Evolutionary conservation across 176 grass and related monocot species (phyloP).

Genomic region (Thinopyrum elongatum): DNA sequence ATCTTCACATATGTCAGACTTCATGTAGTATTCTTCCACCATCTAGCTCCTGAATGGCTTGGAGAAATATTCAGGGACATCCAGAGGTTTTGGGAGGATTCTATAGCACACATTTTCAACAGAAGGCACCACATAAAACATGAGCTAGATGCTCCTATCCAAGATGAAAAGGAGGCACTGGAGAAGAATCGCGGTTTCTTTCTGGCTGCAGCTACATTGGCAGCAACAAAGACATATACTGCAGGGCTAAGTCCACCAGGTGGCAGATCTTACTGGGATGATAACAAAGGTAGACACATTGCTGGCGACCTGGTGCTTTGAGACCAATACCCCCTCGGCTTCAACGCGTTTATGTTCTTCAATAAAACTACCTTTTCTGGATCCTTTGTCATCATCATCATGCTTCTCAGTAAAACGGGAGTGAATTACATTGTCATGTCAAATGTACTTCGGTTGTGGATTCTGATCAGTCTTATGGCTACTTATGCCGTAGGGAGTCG

Average conservation of each 20-base stretch:
- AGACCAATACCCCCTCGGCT: slow-evolving; percentile 29
- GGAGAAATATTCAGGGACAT: not conserved
- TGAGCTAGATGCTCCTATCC: not conserved
- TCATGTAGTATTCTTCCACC: slow-evolving; percentile 33
- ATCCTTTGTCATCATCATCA: slow-evolving; percentile 36
- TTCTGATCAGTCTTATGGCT: slow-evolving; percentile 28
- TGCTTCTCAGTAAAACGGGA: slow-evolving; percentile 24
- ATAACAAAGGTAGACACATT: not conserved
- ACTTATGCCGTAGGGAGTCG: slow-evolving; percentile 34
- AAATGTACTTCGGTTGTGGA: slow-evolving; percentile 25
- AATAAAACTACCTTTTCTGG: slow-evolving; percentile 27
- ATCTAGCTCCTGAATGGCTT: slow-evolving; percentile 19
- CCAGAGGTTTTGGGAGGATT: slow-evolving; percentile 11
- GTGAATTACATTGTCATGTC: slow-evolving; percentile 5
- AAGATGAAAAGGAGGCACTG: slow-evolving; percentile 16
- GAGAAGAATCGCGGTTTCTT: slow-evolving; percentile 25
- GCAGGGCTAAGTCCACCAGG: not conserved
- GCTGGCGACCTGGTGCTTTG: slow-evolving; percentile 17
- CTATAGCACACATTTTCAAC: not conserved
- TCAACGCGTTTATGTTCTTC: slow-evolving; percentile 34
- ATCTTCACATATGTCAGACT: slow-evolving; percentile 32
- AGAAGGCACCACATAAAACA: not conserved
- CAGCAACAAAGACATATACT: slow-evolving; percentile 25
- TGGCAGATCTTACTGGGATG: not conserved
- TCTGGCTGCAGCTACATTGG: slow-evolving; percentile 33